These are phyloP conservation scores for Ochromonas danica DNA, from an alignment of 108 stramenopile species.

Conservation along the genomic window DNA sequence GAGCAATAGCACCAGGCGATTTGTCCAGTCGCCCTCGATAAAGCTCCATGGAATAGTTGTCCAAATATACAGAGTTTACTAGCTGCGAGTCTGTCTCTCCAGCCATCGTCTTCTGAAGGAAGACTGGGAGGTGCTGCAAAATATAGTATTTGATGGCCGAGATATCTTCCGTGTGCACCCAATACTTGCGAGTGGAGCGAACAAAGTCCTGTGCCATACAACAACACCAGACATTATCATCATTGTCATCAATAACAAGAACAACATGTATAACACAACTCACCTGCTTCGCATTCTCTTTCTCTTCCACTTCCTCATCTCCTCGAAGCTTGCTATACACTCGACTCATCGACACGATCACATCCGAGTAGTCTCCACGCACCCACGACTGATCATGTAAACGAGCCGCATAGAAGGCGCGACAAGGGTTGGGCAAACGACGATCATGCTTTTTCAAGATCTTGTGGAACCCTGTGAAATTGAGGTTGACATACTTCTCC, in stretches of 20 bases:
- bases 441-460: constrained; percentile 98
- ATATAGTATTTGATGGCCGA: constrained; percentile 84
- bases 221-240: constrained; percentile 48
- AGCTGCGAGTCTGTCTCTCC: constrained; percentile 75
- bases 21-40: constrained; percentile 94
- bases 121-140: constrained; percentile 85
- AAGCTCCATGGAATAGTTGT: constrained; percentile 62
- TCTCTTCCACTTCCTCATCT: constrained; percentile 73
- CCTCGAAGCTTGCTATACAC: constrained; percentile 73
- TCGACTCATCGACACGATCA: constrained; percentile 76
- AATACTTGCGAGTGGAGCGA: constrained; percentile 90
- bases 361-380: constrained; percentile 83
- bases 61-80: constrained; percentile 81
- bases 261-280: not conserved
- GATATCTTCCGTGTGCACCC: constrained; percentile 93
- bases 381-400: constrained; percentile 97
- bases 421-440: constrained; percentile 77
- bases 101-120: constrained; percentile 45
- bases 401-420: constrained; percentile 80
- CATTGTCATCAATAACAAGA: not conserved
- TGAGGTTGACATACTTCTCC: constrained; percentile 94
- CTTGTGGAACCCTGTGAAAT: constrained; percentile 96
- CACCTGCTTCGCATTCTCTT: constrained; percentile 37
- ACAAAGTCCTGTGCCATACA: constrained; percentile 87
- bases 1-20: constrained; percentile 86